Base-by-base conservation (phyloP, 2,329 filamentous ascomycete species). In the Venturia oleaginea region DNA sequence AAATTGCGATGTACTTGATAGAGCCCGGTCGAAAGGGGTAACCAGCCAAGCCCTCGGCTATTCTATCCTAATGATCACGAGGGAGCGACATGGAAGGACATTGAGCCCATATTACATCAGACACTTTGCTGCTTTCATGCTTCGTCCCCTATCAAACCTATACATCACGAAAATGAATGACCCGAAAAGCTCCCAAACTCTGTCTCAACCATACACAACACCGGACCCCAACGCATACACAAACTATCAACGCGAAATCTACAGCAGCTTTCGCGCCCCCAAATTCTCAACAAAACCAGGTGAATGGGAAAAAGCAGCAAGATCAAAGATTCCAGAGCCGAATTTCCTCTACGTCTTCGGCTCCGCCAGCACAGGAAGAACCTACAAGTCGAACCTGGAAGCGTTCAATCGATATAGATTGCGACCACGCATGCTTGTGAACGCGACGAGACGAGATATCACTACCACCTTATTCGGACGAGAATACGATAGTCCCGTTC, bases 401-500 rank as follows among this genome's bases (percentile, higher is more conserved):
- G 75, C 76, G 1, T 78, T 78, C 62, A 71, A 75, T 34, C 71
- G 70, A 11, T 78, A 76, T 66, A 69, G 75, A 2, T 69, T 78
- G 8, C 71, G 72, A 1, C 76, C 76, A 38, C 73, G 70, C 67
- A 77, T 78, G 76, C 71, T 78, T 1, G 71, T 72, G 32, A 73
- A 76, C 60, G 59, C 55, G 1, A 77, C 76, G 1, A 65, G 72
- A n/a, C 57, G 59, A n/a, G 43, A 42, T 34, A 65, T 73, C 15
- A 32, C 8, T 22, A 43, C 40, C 43, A 62, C 57, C 8, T 60
- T 70, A 40, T 77, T 77, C 46, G 80, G 79, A 0, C 72, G 75
- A 40, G 73, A 73, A 59, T 78, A 82, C 62, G 73, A 77, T 3
- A 78, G 75, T 19, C 86, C 86, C 0, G 68, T 89, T 0, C 71